phyloP scores from a whole-genome alignment of 805 yeast genomes.

The Candida glaebosa region DNA sequence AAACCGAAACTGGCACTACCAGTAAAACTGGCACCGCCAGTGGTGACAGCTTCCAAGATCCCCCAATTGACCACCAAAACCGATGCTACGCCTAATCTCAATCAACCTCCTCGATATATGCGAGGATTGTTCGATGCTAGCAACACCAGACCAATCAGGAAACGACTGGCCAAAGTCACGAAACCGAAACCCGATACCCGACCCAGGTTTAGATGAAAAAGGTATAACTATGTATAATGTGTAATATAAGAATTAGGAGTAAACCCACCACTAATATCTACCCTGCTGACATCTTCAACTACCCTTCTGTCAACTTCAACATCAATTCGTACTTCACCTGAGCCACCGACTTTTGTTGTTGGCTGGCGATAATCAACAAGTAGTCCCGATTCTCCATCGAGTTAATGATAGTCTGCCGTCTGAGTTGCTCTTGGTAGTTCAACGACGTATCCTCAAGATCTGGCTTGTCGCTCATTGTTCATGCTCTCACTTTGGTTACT shows the following conservation, averaged over 20 bases:
- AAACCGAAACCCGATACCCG: neutral
- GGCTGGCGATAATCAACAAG: slow-evolving; percentile 35
- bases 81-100: slow-evolving; percentile 28
- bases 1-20: neutral
- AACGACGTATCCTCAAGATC: slow-evolving; percentile 7
- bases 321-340: slow-evolving; percentile 40
- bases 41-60: slow-evolving; percentile 14
- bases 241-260: too few relatives aligned
- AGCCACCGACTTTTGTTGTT: slow-evolving; percentile 41
- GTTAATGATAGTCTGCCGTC: slow-evolving; percentile 34
- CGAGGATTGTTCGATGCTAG: slow-evolving; percentile 31
- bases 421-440: slow-evolving; percentile 23
- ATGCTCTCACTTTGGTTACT: neutral
- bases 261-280: too few relatives aligned
- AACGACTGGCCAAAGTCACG: neutral
- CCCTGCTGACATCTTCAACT: neutral
- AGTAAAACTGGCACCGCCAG: neutral
- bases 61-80: slow-evolving; percentile 15
- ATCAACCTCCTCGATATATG: slow-evolving; percentile 44
- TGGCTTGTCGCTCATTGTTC: neutral
- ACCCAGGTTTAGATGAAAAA: neutral
- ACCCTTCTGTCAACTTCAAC: slow-evolving; percentile 18
- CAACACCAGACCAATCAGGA: neutral
- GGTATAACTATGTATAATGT: too few relatives aligned
- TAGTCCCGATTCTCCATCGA: slow-evolving; percentile 39